These are phyloP conservation scores for Fraxinus xanthoxyloides DNA, from an alignment of 305 asterid species.

Conservation along the genomic window DNA sequence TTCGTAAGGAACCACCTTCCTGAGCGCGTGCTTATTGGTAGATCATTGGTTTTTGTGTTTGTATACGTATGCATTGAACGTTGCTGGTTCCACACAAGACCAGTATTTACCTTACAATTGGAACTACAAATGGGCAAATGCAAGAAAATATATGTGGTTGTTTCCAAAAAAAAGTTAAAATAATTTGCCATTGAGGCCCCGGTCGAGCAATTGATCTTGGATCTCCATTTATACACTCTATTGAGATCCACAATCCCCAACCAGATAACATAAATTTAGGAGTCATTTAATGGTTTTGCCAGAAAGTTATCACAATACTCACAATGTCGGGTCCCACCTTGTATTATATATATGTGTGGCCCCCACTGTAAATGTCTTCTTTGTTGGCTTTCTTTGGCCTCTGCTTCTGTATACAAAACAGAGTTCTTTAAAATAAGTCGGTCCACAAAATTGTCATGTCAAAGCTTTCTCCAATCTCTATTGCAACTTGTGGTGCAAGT, in stretches of 20 bases:
- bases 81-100: background rate
- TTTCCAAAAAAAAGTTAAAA: background rate
- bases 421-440: no score
- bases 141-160: background rate
- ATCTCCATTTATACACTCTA: conserved; percentile 15
- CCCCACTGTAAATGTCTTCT: no score
- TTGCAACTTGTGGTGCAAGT: conserved; percentile 77
- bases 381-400: no score
- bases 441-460: background rate
- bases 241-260: background rate
- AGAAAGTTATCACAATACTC: no score
- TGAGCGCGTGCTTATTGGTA: background rate
- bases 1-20: background rate
- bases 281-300: no score
- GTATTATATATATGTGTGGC: no score
- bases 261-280: background rate
- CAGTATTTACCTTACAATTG: background rate
- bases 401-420: no score
- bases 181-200: background rate
- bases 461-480: conserved; percentile 12
- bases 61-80: background rate
- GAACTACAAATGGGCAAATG: background rate
- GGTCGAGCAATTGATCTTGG: no score
- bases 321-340: no score
- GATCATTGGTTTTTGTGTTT: background rate